Conservation (phyloP, 306 rosid species). For the Citrullus amarus region DNA sequence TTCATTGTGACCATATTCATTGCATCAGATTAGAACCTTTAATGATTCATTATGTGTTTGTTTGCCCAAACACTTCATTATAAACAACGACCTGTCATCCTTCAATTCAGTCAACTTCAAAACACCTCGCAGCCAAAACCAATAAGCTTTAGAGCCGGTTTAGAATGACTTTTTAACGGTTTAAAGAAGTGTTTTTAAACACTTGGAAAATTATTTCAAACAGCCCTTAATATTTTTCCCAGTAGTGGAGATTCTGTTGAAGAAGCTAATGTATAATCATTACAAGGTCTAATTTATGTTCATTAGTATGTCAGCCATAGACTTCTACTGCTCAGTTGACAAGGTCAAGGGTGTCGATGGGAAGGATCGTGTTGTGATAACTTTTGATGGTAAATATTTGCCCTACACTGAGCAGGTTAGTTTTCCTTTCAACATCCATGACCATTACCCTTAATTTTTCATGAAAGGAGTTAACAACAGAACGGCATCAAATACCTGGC, state of each 20-base stretch:
- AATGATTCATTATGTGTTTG: background rate
- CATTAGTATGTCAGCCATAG: conserved; percentile 85
- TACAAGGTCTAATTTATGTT: conserved; percentile 15
- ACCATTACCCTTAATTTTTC: background rate
- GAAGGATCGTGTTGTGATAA: conserved; percentile 74
- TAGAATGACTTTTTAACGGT: no score
- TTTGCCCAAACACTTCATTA: background rate
- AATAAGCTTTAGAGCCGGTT: background rate
- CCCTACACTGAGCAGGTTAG: conserved; percentile 75
- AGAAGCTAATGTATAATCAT: background rate
- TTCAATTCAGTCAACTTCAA: background rate
- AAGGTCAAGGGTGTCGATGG: conserved; percentile 85
- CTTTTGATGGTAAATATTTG: conserved; percentile 81
- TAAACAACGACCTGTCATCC: background rate
- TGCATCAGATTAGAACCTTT: background rate
- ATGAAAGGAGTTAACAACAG: background rate
- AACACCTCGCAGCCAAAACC: background rate
- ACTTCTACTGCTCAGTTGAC: conserved; percentile 92
- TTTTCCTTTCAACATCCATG: conserved; percentile 9
- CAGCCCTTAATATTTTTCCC: background rate
- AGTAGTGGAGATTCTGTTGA: background rate
- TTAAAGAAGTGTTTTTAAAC: no score
- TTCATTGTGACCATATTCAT: background rate
- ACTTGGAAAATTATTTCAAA: no score
- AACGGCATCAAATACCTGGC: background rate